phyloP scores from a whole-genome alignment of 1,284 basidiomycete species.

The Laetiporus sulphureus region DNA sequence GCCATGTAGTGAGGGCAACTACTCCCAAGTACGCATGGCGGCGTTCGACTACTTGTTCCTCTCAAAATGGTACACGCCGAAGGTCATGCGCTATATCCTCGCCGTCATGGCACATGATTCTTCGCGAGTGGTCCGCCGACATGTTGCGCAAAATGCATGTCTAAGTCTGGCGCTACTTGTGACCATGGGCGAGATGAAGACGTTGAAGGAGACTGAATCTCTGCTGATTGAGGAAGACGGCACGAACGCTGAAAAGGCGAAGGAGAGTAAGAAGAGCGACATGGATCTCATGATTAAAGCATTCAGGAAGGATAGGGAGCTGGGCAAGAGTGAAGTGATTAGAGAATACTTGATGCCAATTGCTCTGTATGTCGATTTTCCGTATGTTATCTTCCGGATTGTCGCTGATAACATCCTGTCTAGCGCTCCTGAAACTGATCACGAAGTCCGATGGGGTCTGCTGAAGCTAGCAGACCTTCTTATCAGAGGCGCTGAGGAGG shows the following conservation, averaged over 20 bases:
- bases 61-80: conserved; percentile 80
- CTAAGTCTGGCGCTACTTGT: conserved; percentile 86
- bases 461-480: conserved; percentile 91
- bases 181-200: conserved; percentile 86
- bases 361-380: conserved; percentile 47
- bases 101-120: conserved; percentile 87
- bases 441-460: conserved; percentile 86
- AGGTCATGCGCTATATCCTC: conserved; percentile 85
- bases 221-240: conserved; percentile 84
- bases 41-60: conserved; percentile 94
- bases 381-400: background rate
- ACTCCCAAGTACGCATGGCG: conserved; percentile 82
- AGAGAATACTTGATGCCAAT: conserved; percentile 79
- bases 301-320: conserved; percentile 76
- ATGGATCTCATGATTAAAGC: conserved; percentile 77
- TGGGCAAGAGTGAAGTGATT: conserved; percentile 78
- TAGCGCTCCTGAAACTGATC: conserved; percentile 71
- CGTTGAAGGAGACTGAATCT: conserved; percentile 68
- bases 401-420: conserved; percentile 7
- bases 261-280: conserved; percentile 75
- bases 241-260: conserved; percentile 57
- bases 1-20: conserved; percentile 79
- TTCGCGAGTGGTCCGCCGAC: conserved; percentile 76
- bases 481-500: conserved; percentile 77
- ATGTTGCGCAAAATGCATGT: conserved; percentile 82